A percentile compares a stretch with the other conserved stretches of the same genome.
These are phyloP conservation scores for Cercospora sp. DNA, from an alignment of 2,329 filamentous ascomycete genomes.

Conservation along the genomic window DNA sequence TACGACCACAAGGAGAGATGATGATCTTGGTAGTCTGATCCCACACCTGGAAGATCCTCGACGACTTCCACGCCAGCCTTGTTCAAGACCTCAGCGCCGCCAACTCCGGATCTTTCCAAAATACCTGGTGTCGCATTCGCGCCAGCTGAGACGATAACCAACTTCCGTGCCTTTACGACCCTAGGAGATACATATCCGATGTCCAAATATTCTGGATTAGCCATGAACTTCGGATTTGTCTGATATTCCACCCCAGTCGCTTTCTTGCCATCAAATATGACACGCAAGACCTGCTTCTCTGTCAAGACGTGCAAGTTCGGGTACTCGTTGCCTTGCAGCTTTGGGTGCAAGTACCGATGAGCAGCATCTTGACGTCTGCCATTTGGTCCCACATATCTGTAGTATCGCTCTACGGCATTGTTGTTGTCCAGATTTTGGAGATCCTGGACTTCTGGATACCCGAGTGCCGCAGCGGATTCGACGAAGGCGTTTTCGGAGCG, in stretches of 20 bases:
- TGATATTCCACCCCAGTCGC: slow-evolving; percentile 63
- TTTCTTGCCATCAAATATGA: slow-evolving; percentile 41
- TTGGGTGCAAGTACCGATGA: slow-evolving; percentile 56
- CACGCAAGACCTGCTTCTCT: slow-evolving; percentile 57
- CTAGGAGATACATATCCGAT: slow-evolving; percentile 44
- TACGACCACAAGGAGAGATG: slow-evolving; percentile 58
- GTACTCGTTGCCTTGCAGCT: slow-evolving; percentile 51
- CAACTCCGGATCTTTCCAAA: slow-evolving; percentile 63
- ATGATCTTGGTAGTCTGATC: slow-evolving; percentile 38
- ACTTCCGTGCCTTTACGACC: slow-evolving; percentile 54
- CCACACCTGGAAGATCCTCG: slow-evolving; percentile 38
- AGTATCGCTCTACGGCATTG: slow-evolving; percentile 46
- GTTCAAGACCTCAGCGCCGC: slow-evolving; percentile 51
- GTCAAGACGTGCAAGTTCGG: slow-evolving; percentile 61
- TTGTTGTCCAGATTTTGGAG: slow-evolving; percentile 53
- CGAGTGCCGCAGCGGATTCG: slow-evolving; percentile 49
- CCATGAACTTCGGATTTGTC: slow-evolving; percentile 45
- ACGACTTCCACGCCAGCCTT: slow-evolving; percentile 35
- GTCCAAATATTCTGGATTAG: slow-evolving; percentile 33
- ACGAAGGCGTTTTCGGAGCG: slow-evolving; percentile 53
- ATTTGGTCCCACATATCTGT: slow-evolving; percentile 52
- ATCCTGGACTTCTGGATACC: slow-evolving; percentile 55
- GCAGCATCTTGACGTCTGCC: slow-evolving; percentile 61
- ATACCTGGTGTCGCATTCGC: slow-evolving; percentile 59
- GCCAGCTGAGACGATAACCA: slow-evolving; percentile 62